Base-by-base conservation (phyloP, 495 filamentous ascomycete species). In the Aspergillus cavernicola region DNA sequence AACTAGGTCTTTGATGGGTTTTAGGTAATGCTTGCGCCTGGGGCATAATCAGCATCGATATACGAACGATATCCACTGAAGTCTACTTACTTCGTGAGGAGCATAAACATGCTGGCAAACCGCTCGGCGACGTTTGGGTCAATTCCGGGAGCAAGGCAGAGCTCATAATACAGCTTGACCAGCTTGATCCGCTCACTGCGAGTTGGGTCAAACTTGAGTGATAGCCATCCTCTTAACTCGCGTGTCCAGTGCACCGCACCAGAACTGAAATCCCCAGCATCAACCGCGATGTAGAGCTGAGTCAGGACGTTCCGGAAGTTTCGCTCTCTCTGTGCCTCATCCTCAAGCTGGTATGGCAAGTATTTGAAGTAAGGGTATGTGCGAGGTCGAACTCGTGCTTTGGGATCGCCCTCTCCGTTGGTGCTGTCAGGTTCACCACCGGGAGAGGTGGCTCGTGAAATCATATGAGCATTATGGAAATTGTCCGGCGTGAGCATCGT, bases 161-260 rank as follows among this genome's bases (percentile, higher is more conserved):
- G 85, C 73, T 96, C 90, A 73, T 95, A 99, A 69, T 96, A 99
- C 16, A 99, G 75, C 63, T 82, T 88, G 15, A 91, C 87, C 19
- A 99, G 84, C 66, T 83, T 89, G 51, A 90, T 82, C 43, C 93
- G 79, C 38, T 92, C 84, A 54, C 83, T 84, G 49, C 85, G 80
- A 38, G 91, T 89, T 52, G 93, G 88, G 71, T 97, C 95, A 65
- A 97, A 99, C 73, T 99, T 99, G 64, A 97, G 80, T 8, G 85
- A 85, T 20, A 99, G 77, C 95, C 93, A 99, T 71, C 87, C 90
- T 64, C 90, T 81, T 18, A 99, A 84, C 77, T 97, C 92, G 59
- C 93, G 83, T 48, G 93, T 97, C 95, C 95, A 99, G 70, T 97
- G 92, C 18, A 95, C 78, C 11, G 93, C 93, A 13, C 93, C 95